Evolutionary conservation across 371 early-diverging fungal species (phyloP), one percentile per base, ranked within the genome.

Genomic region (Rhizomucor pusillus): DNA sequence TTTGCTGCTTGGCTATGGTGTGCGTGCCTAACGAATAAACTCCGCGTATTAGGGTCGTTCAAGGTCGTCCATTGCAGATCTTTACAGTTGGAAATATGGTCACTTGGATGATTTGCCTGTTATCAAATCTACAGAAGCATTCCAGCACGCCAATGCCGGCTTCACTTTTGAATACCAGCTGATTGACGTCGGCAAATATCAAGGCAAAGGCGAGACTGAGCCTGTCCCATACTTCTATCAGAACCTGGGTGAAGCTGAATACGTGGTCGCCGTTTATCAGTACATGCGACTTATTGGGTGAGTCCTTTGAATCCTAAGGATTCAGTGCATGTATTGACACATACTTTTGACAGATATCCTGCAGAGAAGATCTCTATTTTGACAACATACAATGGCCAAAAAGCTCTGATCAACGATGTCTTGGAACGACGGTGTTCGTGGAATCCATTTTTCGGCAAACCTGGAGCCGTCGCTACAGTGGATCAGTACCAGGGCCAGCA

Each of bases 171-270:
- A 88, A 13, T 92, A 84, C 61, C 98, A 98, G 70, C 71, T 91
- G 36, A 67, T 98, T 46, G 69, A 98, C 63, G 92, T 96, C 4
- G 82, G 60, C 12, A 82, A 88, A 12, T 92, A 83, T 59, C 69
- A 85, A 47, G 85, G 86, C 16, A 62, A 80, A 29, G 97, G 96
- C 11, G 98, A 98, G 66, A 76, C 86, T 2, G 88, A 90, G 46
- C 94, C 94, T 1, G 75, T 81, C 2, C 85, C 85, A 10, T 81
- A 85, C 58, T 91, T 85, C 44, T 87, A 80, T 64, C 93, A 98
- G 71, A 98, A 98, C 63, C 66, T 97, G 50, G 95, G 91, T n/a
- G 98, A 98, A 62, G 98, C 98, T 20, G 98, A 98, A 73, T 97
- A 90, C 60, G 78, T 90, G 4, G 98, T 98, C 6, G 95, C 96